These are phyloP conservation scores for Sinapis alba DNA, from an alignment of 441 rosid genomes.

Conservation along the genomic window DNA sequence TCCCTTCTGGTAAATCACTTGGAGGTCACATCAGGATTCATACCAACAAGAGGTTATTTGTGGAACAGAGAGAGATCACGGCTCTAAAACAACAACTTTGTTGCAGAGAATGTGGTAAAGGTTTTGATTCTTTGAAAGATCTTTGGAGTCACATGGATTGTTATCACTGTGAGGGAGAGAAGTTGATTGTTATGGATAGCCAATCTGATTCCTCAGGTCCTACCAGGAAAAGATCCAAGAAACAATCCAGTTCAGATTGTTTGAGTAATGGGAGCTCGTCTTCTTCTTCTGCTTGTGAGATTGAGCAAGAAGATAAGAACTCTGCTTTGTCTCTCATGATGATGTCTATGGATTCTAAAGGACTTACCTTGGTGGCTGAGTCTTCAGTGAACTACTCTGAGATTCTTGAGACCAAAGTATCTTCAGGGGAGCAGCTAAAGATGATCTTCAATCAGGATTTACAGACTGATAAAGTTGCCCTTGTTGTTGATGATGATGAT, in stretches of 20 bases:
- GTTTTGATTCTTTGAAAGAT: slow-evolving; percentile 73
- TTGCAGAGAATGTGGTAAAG: slow-evolving; percentile 81
- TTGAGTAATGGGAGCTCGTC: slow-evolving; percentile 49
- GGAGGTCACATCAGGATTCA: slow-evolving; percentile 95
- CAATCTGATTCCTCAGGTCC: slow-evolving; percentile 60
- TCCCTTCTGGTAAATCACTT: slow-evolving; percentile 80
- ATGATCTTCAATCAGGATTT: background rate
- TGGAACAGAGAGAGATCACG: slow-evolving; percentile 43
- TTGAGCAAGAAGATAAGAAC: slow-evolving; percentile 66
- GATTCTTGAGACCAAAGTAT: slow-evolving; percentile 58
- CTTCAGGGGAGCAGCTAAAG: slow-evolving; percentile 43
- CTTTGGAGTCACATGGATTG: slow-evolving; percentile 74
- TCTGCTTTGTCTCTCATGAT: slow-evolving; percentile 71
- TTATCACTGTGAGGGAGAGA: slow-evolving; percentile 61
- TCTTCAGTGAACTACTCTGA: slow-evolving; percentile 70
- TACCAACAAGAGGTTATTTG: slow-evolving; percentile 55
- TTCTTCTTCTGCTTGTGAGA: slow-evolving; percentile 55
- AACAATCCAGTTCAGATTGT: slow-evolving; percentile 40
- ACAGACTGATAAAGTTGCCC: slow-evolving; percentile 17
- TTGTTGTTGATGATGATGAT: slow-evolving; percentile 35
- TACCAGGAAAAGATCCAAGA: slow-evolving; percentile 58
- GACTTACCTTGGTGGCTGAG: slow-evolving; percentile 43
- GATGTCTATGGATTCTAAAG: slow-evolving; percentile 69
- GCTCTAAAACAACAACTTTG: slow-evolving; percentile 20
- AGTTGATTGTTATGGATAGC: slow-evolving; percentile 48